Percentiles rank a stretch among this genome's conserved stretches.
These are phyloP conservation scores for Trametes pubescens DNA, from an alignment of 1,284 basidiomycete genomes.

Conservation along the genomic window DNA sequence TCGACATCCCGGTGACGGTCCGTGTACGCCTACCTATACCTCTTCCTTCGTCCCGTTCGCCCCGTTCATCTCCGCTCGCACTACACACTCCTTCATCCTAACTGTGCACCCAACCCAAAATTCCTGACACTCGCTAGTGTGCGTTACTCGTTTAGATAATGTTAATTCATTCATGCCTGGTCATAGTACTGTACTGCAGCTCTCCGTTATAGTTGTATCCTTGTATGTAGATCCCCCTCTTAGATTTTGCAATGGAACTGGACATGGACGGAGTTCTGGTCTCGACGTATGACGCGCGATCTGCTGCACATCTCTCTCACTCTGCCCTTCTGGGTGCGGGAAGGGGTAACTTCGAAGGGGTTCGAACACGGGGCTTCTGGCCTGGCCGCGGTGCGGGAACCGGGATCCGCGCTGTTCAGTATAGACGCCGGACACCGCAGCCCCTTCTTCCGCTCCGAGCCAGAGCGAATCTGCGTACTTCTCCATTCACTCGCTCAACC, in stretches of 20 bases:
- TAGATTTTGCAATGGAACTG: slow-evolving; percentile 15
- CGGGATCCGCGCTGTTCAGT: background rate
- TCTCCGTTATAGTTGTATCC: slow-evolving; percentile 18
- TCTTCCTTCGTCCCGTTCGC: slow-evolving; percentile 8
- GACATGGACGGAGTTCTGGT: background rate
- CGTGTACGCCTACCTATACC: background rate
- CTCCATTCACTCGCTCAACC: slow-evolving; percentile 1
- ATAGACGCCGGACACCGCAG: background rate
- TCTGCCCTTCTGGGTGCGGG: background rate
- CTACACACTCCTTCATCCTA: slow-evolving; percentile 23
- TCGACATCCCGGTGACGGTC: slow-evolving; percentile 33
- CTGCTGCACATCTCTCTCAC: background rate
- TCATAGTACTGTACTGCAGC: slow-evolving; percentile 18
- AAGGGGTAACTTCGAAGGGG: slow-evolving; percentile 7
- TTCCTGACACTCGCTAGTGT: slow-evolving; percentile 15
- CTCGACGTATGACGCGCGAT: background rate
- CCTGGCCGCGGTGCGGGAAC: background rate
- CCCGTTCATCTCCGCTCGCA: slow-evolving; percentile 15
- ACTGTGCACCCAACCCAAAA: slow-evolving; percentile 15
- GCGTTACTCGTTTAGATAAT: slow-evolving; percentile 24
- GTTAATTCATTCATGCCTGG: slow-evolving; percentile 12
- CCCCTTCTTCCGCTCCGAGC: slow-evolving; percentile 1
- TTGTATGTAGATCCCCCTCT: slow-evolving; percentile 18
- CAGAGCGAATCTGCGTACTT: background rate
- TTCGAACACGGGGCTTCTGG: background rate